Base-by-base conservation (phyloP, 768 basidiomycete genomes). In the Lyophyllum semitale region DNA sequence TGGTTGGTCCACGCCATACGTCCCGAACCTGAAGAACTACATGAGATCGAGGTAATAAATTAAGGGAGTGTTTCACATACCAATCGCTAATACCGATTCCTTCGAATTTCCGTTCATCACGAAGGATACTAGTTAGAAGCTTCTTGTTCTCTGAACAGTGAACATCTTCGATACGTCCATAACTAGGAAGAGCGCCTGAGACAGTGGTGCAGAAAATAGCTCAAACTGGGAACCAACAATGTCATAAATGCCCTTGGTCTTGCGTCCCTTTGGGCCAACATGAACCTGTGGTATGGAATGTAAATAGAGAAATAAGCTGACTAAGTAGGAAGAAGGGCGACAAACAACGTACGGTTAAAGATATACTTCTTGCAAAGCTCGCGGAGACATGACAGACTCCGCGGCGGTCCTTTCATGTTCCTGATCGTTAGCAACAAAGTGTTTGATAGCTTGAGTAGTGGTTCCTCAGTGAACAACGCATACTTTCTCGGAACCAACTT, bases 21-120 rank as follows among this genome's bases (percentile, higher is more conserved):
- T 80, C 15, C 90, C 90, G 61, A 82, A 84, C 88, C 87, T 88
- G 51, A 20, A 45, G 32, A 49, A 37, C 6, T 29, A 26, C 26
- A 32, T 33, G 17, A 43, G 38, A 44, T 43, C 43, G n/a, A 25
- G 9, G 22, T 12, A 12, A 23, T 37, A 22, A 27, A 12, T 51
- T 23, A 51, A 53, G 66, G 11, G 15, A 38, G 6, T 40, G n/a
- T n/a, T n/a, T 13, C 20, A 27, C 25, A 22, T 68, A 89, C 91
- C 91, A 93, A 67, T 92, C 91, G 58, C 87, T 89, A 72, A 92
- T 88, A 56, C 90, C 74, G 40, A 84, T 66, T 0, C 88, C 87
- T 27, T 84, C 74, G 60, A 87, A 89, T 30, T 79, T 77, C 90
- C 90, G 91, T 63, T 92, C 91, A 27, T 77, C 76, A 8, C 90